A percentile compares a stretch with the other conserved stretches of the same genome.
phyloP scores from a whole-genome alignment of 805 yeast species.

The Candida sithepensis region DNA sequence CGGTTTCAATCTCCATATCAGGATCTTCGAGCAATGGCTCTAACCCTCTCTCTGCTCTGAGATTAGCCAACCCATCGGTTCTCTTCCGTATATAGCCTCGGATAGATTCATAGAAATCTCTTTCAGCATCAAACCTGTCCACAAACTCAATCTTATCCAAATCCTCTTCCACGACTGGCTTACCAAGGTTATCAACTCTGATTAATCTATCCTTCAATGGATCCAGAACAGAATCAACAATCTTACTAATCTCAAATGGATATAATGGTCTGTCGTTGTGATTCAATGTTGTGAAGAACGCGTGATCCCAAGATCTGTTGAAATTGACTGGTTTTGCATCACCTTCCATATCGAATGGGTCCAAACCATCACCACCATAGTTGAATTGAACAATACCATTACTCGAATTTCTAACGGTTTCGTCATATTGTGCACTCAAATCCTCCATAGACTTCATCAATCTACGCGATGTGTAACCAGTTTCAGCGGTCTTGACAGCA shows the following conservation, averaged over 20 bases:
- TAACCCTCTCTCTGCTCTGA: constrained; percentile 53
- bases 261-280: constrained; percentile 50
- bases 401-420: constrained; percentile 90
- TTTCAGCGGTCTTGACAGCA: constrained; percentile 98
- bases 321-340: constrained; percentile 96
- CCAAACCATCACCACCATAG: constrained; percentile 98
- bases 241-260: constrained; percentile 65
- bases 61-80: constrained; percentile 50
- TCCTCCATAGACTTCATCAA: constrained; percentile 97
- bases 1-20: constrained; percentile 26
- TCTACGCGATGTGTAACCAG: constrained; percentile 98
- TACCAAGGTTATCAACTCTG: constrained; percentile 74
- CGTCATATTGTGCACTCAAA: constrained; percentile 87
- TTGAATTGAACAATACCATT: constrained; percentile 97
- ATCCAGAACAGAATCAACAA: constrained; percentile 50
- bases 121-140: constrained; percentile 84
- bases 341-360: constrained; percentile 99
- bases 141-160: constrained; percentile 55
- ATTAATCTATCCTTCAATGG: constrained; percentile 60
- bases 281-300: constrained; percentile 67
- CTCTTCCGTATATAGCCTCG: constrained; percentile 58
- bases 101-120: constrained; percentile 77
- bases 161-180: constrained; percentile 41
- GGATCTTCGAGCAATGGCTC: constrained; percentile 37
- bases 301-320: constrained; percentile 91